Evolutionary conservation across 139 green algal genomes (phyloP), one percentile per base, ranked within the genome.

Genomic region (Volvox reticuliferus): DNA sequence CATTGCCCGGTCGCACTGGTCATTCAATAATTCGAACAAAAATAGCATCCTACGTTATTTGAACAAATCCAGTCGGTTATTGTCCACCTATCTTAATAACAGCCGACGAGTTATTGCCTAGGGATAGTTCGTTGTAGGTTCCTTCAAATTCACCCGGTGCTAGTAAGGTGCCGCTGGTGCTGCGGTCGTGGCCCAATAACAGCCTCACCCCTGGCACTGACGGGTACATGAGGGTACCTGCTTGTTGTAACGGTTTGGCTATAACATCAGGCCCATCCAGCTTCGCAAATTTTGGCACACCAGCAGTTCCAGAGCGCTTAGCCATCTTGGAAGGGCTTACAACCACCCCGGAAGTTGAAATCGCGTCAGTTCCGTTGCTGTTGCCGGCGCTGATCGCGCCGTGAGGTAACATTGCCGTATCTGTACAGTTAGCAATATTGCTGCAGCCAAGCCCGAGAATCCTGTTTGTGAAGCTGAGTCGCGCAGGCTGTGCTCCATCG

Each of bases 401-500:
- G 1, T 17, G 30, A 16, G 81, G 20, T 3, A 33, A 18, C 61
- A 50, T 32, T 20, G 81, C 13, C 12, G 80, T 1, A 21, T 55
- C n/a, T 22, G 69, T 17, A 19, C 83, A 37, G 83, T 69, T 71
- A 28, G 21, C 71, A 30, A n/a, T 73, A 55, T 37, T 63, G 55
- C n/a, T n/a, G 50, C 1, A 37, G 50, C 86, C 73, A 1, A 90
- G 50, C 35, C 86, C 73, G 28, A 90, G 50, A 12, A 90, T 69
- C 24, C 86, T 81, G 86, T 28, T 83, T 28, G 86, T 90, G n/a
- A 90, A 37, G 35, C 32, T 77, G 67, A 37, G 62, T 32, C 86
- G 86, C 0, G 86, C 22, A 75, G 73, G 61, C 33, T 35, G 12
- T 9, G 44, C n/a, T 20, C 50, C 50, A 55, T 12, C 16, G 69